These are phyloP conservation scores for Sisymbrium altissimum DNA, from an alignment of 345 rosid species.

Conservation along the genomic window DNA sequence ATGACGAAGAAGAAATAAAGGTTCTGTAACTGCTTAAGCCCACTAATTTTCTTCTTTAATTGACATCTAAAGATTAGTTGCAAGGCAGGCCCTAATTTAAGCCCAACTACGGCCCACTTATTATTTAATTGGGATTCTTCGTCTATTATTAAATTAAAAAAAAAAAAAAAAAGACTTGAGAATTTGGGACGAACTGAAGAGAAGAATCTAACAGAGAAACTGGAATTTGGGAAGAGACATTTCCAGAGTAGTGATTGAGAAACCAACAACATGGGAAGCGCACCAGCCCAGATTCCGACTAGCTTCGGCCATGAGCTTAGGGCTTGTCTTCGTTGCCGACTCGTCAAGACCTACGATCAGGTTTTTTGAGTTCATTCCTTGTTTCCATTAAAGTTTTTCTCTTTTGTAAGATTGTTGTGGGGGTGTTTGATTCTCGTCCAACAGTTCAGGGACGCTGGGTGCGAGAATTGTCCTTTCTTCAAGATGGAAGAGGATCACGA, in stretches of 20 bases:
- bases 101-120: slow-evolving; percentile 8
- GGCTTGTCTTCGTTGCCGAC: slow-evolving; percentile 87
- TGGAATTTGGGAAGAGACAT: neutral
- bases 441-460: slow-evolving; percentile 76
- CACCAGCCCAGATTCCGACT: slow-evolving; percentile 80
- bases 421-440: neutral
- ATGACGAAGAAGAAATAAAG: no score
- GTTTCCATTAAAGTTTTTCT: neutral
- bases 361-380: slow-evolving; percentile 27
- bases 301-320: slow-evolving; percentile 84
- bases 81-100: neutral
- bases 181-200: neutral
- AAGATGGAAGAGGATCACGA: slow-evolving; percentile 86
- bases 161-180: neutral
- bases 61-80: no score
- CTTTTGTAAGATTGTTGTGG: neutral
- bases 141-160: neutral
- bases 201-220: neutral
- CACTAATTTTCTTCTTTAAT: no score
- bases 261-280: slow-evolving; percentile 44
- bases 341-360: slow-evolving; percentile 90
- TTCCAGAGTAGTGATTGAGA: neutral
- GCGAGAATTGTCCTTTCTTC: slow-evolving; percentile 82
- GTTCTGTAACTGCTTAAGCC: no score
- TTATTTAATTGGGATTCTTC: neutral